Percentiles rank a stretch among this genome's conserved stretches.
Evolutionary conservation across 192 early-diverging fungal genomes (phyloP).

Genomic region (Coemansia sp.): DNA sequence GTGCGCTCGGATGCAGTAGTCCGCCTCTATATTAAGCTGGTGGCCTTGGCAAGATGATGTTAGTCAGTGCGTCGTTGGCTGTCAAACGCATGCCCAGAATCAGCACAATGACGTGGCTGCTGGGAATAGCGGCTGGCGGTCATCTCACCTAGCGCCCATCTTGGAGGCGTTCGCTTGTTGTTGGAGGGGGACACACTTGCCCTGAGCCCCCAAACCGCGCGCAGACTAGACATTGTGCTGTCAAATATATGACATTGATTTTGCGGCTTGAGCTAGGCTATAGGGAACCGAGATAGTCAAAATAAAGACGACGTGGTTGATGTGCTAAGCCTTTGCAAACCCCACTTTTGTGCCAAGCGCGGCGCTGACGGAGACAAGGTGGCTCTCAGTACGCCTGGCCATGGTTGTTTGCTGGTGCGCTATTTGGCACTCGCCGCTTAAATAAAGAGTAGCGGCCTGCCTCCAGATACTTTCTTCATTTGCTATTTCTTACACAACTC

Average conservation of each 20-base stretch:
- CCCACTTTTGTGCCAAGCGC: slow-evolving; percentile 5
- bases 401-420: not conserved
- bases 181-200: not conserved
- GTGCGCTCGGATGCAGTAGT: slow-evolving; percentile 2
- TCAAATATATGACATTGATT: slow-evolving; percentile 13
- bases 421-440: not conserved
- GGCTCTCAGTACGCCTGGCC: not conserved
- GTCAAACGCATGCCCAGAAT: not conserved
- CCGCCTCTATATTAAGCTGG: not conserved
- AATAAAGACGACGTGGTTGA: not conserved
- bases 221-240: slow-evolving; percentile 3
- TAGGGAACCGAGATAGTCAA: not conserved
- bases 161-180: slow-evolving; percentile 3
- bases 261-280: slow-evolving; percentile 1
- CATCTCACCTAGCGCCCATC: slow-evolving; percentile 2
- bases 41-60: not conserved
- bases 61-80: not conserved
- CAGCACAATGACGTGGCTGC: slow-evolving; percentile 4
- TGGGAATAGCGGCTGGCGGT: slow-evolving; percentile 8
- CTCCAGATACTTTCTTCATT: not conserved
- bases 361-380: not conserved
- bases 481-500: not conserved
- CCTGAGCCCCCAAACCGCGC: slow-evolving; percentile 8
- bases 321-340: slow-evolving; percentile 6
- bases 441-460: not conserved